These are phyloP conservation scores for Tylopilus orsonianus DNA, from an alignment of 1,284 basidiomycete species.

Conservation along the genomic window DNA sequence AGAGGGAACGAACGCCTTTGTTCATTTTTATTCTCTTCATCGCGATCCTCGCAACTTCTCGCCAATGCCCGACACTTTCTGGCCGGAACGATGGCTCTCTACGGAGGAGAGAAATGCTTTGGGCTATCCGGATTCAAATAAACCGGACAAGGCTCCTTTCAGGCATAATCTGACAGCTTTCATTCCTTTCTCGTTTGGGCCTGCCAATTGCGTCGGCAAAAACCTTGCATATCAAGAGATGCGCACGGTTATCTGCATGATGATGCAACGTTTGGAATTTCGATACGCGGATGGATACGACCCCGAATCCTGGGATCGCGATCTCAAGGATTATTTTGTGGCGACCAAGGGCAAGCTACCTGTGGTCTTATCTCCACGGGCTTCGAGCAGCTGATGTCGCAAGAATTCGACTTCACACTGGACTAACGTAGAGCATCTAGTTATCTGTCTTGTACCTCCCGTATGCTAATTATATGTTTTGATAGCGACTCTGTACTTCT, in stretches of 20 bases:
- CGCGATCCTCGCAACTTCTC: slow-evolving; percentile 40
- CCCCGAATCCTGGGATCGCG: slow-evolving; percentile 31
- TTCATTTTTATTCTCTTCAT: slow-evolving; percentile 50
- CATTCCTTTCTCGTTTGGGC: slow-evolving; percentile 36
- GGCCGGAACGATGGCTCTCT: slow-evolving; percentile 45
- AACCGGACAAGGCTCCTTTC: slow-evolving; percentile 29
- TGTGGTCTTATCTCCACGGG: slow-evolving; percentile 37
- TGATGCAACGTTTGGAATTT: slow-evolving; percentile 34
- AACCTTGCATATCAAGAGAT: slow-evolving; percentile 38
- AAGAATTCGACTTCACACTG: slow-evolving; percentile 16
- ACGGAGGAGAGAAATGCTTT: slow-evolving; percentile 29
- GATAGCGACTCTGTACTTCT: slow-evolving; percentile 24
- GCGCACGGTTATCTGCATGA: slow-evolving; percentile 34
- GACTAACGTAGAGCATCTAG: slow-evolving; percentile 30
- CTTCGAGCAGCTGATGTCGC: slow-evolving; percentile 17
- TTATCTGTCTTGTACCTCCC: slow-evolving; percentile 18
- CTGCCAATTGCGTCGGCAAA: slow-evolving; percentile 37
- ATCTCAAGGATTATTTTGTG: slow-evolving; percentile 37
- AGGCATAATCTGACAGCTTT: slow-evolving; percentile 34
- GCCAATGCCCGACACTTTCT: slow-evolving; percentile 40
- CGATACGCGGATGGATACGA: slow-evolving; percentile 35
- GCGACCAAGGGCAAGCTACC: slow-evolving; percentile 32
- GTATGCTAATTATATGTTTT: slow-evolving; percentile 13
- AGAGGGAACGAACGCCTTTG: slow-evolving; percentile 46
- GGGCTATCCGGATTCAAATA: slow-evolving; percentile 28